Percentiles rank a stretch among this genome's conserved stretches.
Evolutionary conservation across 1,139 yeast genomes (phyloP).

Genomic region (Pichia sp.): DNA sequence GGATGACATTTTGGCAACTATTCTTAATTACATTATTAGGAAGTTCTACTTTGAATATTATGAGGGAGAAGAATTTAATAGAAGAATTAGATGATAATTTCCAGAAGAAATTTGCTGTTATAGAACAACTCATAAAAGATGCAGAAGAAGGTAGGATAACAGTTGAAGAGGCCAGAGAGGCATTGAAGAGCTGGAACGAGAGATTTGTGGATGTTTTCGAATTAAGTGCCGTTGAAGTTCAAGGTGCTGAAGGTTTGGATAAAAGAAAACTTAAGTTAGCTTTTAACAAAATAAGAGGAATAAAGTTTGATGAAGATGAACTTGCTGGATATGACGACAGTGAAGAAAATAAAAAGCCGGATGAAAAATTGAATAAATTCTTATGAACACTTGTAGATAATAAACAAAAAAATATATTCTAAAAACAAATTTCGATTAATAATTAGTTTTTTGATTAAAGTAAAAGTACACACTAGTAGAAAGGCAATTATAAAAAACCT

Average conservation of each 20-base stretch:
- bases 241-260: constrained; percentile 24
- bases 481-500: too few relatives aligned
- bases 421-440: not conserved
- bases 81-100: constrained; percentile 29
- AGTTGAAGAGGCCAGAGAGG: constrained; percentile 24
- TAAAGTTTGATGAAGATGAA: constrained; percentile 1
- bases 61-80: constrained; percentile 26
- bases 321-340: not conserved
- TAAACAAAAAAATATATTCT: not conserved
- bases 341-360: not conserved
- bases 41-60: constrained; percentile 29
- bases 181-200: constrained; percentile 23
- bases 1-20: constrained; percentile 30
- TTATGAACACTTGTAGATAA: constrained; percentile 5
- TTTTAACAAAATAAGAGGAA: constrained; percentile 11
- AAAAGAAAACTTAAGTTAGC: constrained; percentile 10
- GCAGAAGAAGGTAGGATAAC: constrained; percentile 21
- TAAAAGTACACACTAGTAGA: not conserved
- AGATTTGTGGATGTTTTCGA: constrained; percentile 25
- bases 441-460: not conserved
- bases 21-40: constrained; percentile 27
- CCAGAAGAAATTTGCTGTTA: constrained; percentile 19
- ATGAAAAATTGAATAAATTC: constrained; percentile 17
- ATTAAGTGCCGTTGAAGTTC: constrained; percentile 21
- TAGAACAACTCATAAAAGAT: constrained; percentile 18